Base-by-base conservation (phyloP, 495 filamentous ascomycete species). In the Tirmania nivea region DNA sequence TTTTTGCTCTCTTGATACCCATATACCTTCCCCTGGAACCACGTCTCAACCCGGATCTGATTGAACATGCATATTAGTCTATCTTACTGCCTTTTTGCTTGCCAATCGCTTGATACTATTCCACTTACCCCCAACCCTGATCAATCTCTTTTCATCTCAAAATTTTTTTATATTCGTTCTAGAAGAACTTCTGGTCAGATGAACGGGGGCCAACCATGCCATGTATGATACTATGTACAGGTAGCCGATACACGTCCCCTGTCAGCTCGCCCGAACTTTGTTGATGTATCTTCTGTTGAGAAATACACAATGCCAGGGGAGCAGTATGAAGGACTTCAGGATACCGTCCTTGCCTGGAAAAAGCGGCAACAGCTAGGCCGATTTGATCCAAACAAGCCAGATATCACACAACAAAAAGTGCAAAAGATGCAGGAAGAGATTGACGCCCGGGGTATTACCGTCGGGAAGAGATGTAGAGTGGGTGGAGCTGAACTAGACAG, bases 271-370 rank as follows among this genome's bases (percentile, higher is more conserved):
- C 75, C 77, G 19, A 86, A 93, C 64, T 84, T 83, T 68, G 78
- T 74, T 62, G 86, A 87, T 62, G 70, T 79, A 21, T 84, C 82
- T 25, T 75, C 77, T 1, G 83, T 94, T 11, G 76, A 82, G 20
- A 96, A 95, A 66, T 95, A 86, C 63, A 76, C 77, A 55, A 78
- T 97, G 67, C 84, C 87, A 17, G 68, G 73, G 34, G 76, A 80
- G 17, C 79, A 84, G 54, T 97, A 97, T 70, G 83, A 84, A 61
- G 75, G 77, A 53, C 84, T 84, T 54, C 69, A 78, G 25, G 83
- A 93, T 68, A 87, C 81, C 21, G 90, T 97, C 14, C 74, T 94
- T 42, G 83, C 86, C 10, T 95, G 85, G 84, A 97, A 97, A 71
- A 84, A 82, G 68, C 73, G 78, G 19, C 79, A 94, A 60, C 85